phyloP scores from a whole-genome alignment of 2,329 filamentous ascomycete species.

The Alternaria solani region DNA sequence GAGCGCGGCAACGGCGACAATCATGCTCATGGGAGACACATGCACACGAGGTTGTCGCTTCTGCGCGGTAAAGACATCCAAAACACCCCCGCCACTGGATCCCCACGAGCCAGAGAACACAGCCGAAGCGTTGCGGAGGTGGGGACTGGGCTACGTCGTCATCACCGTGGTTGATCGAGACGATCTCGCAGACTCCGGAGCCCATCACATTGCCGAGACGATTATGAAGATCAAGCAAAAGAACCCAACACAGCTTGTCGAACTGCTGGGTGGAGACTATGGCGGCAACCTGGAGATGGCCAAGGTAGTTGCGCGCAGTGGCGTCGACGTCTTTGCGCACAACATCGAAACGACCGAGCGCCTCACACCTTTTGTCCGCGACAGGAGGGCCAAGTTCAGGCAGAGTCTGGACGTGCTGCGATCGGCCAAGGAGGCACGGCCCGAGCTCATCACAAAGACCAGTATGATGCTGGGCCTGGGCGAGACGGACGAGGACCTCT shows the following conservation, averaged over 20 bases:
- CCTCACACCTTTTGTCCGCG: slow-evolving; percentile 87
- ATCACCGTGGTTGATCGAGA: slow-evolving; percentile 93
- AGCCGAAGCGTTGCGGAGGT: slow-evolving; percentile 87
- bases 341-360: slow-evolving; percentile 96
- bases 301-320: slow-evolving; percentile 80
- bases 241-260: slow-evolving; percentile 76
- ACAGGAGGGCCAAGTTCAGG: slow-evolving; percentile 86
- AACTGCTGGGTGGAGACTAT: slow-evolving; percentile 89
- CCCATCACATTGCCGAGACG: slow-evolving; percentile 89
- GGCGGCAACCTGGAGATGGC: slow-evolving; percentile 87
- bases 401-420: slow-evolving; percentile 83
- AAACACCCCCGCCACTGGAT: slow-evolving; percentile 80
- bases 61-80: slow-evolving; percentile 93
- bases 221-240: slow-evolving; percentile 88
- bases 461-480: slow-evolving; percentile 96
- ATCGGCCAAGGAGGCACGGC: slow-evolving; percentile 79
- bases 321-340: slow-evolving; percentile 95
- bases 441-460: slow-evolving; percentile 94
- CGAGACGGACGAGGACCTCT: slow-evolving; percentile 87
- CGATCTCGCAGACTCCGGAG: slow-evolving; percentile 87
- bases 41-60: slow-evolving; percentile 97
- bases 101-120: slow-evolving; percentile 97
- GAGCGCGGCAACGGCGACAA: slow-evolving; percentile 91
- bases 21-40: slow-evolving; percentile 99
- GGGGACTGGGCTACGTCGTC: slow-evolving; percentile 96